Conservation (phyloP, 331 rosid species). For the Cydonia oblonga region DNA sequence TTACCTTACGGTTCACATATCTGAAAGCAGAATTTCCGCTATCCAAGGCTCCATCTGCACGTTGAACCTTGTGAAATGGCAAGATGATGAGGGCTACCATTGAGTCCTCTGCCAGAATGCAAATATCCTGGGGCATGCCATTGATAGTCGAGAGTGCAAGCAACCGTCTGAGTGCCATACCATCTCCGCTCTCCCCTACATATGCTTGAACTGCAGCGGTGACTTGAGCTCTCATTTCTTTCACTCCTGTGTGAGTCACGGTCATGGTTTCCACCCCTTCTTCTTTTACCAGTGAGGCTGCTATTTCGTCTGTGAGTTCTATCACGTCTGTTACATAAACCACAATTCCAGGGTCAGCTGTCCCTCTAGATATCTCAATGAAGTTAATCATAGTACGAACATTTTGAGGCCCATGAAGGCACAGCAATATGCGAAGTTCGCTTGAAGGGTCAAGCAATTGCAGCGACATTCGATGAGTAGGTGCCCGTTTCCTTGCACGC, state of each 20-base stretch:
- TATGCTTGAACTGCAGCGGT: constrained; percentile 42
- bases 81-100: constrained; percentile 63
- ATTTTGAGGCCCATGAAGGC: constrained; percentile 66
- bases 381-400: constrained; percentile 48
- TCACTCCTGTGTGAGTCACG: constrained; percentile 43
- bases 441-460: constrained; percentile 54
- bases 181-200: constrained; percentile 32
- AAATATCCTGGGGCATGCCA: constrained; percentile 51
- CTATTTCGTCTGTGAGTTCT: constrained; percentile 61
- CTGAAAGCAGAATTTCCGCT: constrained; percentile 55
- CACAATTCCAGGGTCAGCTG: constrained; percentile 47
- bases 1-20: constrained; percentile 78
- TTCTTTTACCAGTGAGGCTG: constrained; percentile 37
- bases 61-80: constrained; percentile 71
- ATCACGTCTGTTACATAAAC: constrained; percentile 72
- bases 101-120: constrained; percentile 71
- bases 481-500: constrained; percentile 61
- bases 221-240: constrained; percentile 63
- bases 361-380: constrained; percentile 70
- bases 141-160: constrained; percentile 57
- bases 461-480: constrained; percentile 64
- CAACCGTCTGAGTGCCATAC: constrained; percentile 49
- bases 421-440: constrained; percentile 54
- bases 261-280: constrained; percentile 39
- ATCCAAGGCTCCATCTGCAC: constrained; percentile 43